These are phyloP conservation scores for Persicaria tinctoria DNA, from an alignment of 148 eudicot species.

Conservation along the genomic window DNA sequence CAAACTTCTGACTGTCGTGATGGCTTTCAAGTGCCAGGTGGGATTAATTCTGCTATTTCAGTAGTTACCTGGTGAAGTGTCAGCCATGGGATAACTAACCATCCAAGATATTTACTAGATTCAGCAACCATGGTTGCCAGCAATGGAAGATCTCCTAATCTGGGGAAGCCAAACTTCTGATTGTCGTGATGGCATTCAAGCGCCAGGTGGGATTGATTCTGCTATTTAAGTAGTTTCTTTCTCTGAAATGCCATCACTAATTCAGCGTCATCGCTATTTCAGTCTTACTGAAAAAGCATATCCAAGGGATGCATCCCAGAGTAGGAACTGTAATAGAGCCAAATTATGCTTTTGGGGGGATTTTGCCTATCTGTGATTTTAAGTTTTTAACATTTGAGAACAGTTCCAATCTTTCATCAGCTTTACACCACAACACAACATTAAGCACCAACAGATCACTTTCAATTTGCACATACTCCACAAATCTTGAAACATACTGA, in stretches of 20 bases:
- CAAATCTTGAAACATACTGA: background rate
- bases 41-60: background rate
- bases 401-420: background rate
- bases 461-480: background rate
- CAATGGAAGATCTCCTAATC: background rate
- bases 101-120: too few relatives aligned
- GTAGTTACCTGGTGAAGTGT: background rate
- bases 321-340: too few relatives aligned
- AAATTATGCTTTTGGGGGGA: too few relatives aligned
- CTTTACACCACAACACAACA: background rate
- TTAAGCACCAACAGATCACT: background rate
- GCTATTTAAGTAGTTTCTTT: background rate
- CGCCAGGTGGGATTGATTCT: background rate
- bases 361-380: too few relatives aligned
- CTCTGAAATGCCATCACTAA: background rate
- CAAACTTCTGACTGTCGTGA: background rate
- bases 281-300: too few relatives aligned
- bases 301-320: too few relatives aligned
- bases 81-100: background rate
- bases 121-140: too few relatives aligned
- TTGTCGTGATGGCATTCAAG: background rate
- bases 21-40: background rate
- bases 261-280: background rate
- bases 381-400: too few relatives aligned
- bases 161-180: background rate